Conservation (phyloP, 129 eudicot genomes). For the Flaveria sonorensis region DNA sequence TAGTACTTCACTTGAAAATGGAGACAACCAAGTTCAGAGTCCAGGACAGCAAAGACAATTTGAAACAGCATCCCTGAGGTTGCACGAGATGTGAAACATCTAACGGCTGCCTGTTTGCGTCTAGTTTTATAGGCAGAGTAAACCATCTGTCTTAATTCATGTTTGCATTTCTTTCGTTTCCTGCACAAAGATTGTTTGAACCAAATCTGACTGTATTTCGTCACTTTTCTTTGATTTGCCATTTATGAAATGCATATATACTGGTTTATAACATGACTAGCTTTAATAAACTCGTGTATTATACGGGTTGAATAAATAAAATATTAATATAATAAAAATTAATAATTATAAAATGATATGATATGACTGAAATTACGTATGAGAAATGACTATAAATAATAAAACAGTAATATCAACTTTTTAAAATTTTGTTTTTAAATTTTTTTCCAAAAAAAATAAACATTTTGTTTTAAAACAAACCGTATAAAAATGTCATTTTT, state of each 20-base stretch:
- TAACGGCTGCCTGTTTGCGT: conserved; percentile 27
- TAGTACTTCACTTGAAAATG: conserved; percentile 57
- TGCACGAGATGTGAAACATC: conserved; percentile 31
- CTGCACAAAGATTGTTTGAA: conserved; percentile 28
- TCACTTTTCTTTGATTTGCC: neutral
- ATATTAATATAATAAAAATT: no score
- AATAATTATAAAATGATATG: no score
- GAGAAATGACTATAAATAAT: no score
- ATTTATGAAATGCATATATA: conserved; percentile 18
- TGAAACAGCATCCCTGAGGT: conserved; percentile 39
- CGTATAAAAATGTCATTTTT: no score
- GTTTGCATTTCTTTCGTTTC: conserved; percentile 19
- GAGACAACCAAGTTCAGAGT: conserved; percentile 37
- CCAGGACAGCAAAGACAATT: conserved; percentile 37
- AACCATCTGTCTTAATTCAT: conserved; percentile 8
- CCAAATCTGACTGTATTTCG: conserved; percentile 9
- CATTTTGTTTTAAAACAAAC: no score
- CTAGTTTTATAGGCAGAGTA: conserved; percentile 21
- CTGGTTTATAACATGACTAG: conserved; percentile 15
- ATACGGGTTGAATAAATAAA: no score
- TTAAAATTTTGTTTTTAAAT: no score
- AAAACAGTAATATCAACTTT: no score
- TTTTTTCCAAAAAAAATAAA: no score
- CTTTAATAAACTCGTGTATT: no score
- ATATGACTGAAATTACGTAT: no score